Evolutionary conservation across 371 early-diverging fungal genomes (phyloP), one percentile per base, ranked within the genome.

Genomic region (Mortierella sp.): DNA sequence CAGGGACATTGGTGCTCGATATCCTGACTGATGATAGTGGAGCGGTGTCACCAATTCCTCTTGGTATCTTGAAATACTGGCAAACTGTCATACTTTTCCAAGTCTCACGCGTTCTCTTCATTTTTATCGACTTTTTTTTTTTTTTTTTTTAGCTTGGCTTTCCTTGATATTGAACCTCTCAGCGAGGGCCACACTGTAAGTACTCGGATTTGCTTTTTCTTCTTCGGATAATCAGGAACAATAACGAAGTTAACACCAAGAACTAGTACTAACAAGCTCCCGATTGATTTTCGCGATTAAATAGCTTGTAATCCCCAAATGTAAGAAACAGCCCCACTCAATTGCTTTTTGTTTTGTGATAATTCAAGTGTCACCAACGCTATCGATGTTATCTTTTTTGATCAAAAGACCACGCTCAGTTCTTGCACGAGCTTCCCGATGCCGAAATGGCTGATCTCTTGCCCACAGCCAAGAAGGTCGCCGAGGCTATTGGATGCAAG

Each of bases 381-480:
- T 24, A 36, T 33, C 36, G 33, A 58, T 36, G 11, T 9, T 24
- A 36, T 33, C 10, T 24, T 19, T 32, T 58, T 28, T 36, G 15
- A 10, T 33, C 19, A 33, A 33, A 58, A 22, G 96, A 93, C 70
- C 98, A 98, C 69, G 97, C 95, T 65, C 91, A 95, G 76, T 93
- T 93, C 81, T 81, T 96, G 83, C 96, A 97, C 82, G 88, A 97
- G 85, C 74, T 98, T 10, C 94, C 96, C 11, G 97, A 97, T 70
- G 95, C 93, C 58, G 89, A 88, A 67, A 85, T 97, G 63, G 89
- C 90, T 33, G 97, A 96, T 69, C 61, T 95, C 13, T 86, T 97
- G 78, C 97, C 96, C 16, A 84, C 93, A 24, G 96, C 96, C 61
- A 96, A 96, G 86, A 93, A 94, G 85, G 88, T 97, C 48, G 96